Evolutionary conservation across 2,329 filamentous ascomycete species (phyloP).

Genomic region (Claviceps sp.): DNA sequence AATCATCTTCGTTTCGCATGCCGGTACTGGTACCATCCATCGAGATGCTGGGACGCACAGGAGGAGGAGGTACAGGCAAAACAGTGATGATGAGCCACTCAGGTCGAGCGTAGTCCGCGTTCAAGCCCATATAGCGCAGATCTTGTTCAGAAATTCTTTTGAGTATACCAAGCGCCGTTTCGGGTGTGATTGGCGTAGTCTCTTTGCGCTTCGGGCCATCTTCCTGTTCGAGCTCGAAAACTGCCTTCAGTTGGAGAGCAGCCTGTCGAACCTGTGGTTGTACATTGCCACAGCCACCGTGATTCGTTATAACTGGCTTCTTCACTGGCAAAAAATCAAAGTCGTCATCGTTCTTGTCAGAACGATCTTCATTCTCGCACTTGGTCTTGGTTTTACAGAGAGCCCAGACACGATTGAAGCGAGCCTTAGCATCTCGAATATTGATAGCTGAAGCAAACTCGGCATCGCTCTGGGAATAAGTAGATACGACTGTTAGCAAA

Average conservation of each 20-base stretch:
- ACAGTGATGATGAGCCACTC: constrained; percentile 98
- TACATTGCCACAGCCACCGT: constrained; percentile 87
- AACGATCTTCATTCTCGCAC: constrained; percentile 68
- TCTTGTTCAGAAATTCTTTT: constrained; percentile 72
- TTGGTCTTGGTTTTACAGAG: constrained; percentile 78
- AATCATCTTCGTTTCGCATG: constrained; percentile 91
- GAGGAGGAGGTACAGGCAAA: constrained; percentile 85
- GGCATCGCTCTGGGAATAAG: constrained; percentile 56
- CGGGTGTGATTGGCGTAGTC: constrained; percentile 69
- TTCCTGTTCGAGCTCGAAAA: constrained; percentile 52
- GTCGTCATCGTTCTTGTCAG: constrained; percentile 55
- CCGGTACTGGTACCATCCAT: constrained; percentile 90
- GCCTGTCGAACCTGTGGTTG: constrained; percentile 82
- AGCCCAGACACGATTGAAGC: constrained; percentile 86
- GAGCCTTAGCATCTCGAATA: constrained; percentile 82
- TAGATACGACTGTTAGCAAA: constrained; percentile 42
- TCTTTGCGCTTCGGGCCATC: constrained; percentile 63
- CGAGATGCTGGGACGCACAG: constrained; percentile 91
- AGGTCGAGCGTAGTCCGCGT: constrained; percentile 85
- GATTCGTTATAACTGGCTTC: constrained; percentile 42
- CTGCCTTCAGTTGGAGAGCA: constrained; percentile 67
- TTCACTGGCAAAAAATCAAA: constrained; percentile 50
- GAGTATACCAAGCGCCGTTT: constrained; percentile 76
- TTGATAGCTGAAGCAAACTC: constrained; percentile 72
- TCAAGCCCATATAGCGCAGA: constrained; percentile 77